phyloP scores from a whole-genome alignment of 2,329 filamentous ascomycete genomes.

The Tolypocladium pustulatum region DNA sequence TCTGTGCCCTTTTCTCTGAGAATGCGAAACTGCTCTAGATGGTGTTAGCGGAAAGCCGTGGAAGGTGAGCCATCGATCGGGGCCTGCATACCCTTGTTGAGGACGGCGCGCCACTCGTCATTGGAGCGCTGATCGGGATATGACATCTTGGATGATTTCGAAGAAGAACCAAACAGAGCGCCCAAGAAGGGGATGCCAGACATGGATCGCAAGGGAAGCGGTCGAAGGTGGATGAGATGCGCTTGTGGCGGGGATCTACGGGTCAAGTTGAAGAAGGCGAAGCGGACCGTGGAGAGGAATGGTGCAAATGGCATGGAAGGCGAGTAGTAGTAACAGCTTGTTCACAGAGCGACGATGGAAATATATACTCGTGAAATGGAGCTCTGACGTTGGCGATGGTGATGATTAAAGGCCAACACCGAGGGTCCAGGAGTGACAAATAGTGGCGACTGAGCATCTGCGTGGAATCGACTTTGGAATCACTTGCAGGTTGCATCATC shows the following conservation, averaged over 20 bases:
- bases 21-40: slow-evolving; percentile 84
- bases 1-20: slow-evolving; percentile 91
- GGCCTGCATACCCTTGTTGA: slow-evolving; percentile 43
- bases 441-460: not conserved
- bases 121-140: slow-evolving; percentile 74
- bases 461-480: not conserved
- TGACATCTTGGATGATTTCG: slow-evolving; percentile 48
- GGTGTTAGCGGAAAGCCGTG: slow-evolving; percentile 3
- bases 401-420: not conserved
- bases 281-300: slow-evolving; percentile 35
- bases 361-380: not conserved
- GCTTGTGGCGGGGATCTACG: slow-evolving; percentile 5
- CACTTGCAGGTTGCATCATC: not conserved
- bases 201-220: slow-evolving; percentile 44
- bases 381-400: not conserved
- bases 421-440: not conserved
- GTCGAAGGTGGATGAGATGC: slow-evolving; percentile 13
- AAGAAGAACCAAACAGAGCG: slow-evolving; percentile 60
- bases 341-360: not conserved
- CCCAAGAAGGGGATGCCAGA: slow-evolving; percentile 69
- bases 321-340: not conserved
- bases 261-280: slow-evolving; percentile 34
- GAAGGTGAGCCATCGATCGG: not conserved
- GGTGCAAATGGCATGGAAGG: slow-evolving; percentile 39
- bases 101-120: slow-evolving; percentile 80